Base-by-base conservation (phyloP, 108 stramenopile genomes). In the Skeletonema tropicum region DNA sequence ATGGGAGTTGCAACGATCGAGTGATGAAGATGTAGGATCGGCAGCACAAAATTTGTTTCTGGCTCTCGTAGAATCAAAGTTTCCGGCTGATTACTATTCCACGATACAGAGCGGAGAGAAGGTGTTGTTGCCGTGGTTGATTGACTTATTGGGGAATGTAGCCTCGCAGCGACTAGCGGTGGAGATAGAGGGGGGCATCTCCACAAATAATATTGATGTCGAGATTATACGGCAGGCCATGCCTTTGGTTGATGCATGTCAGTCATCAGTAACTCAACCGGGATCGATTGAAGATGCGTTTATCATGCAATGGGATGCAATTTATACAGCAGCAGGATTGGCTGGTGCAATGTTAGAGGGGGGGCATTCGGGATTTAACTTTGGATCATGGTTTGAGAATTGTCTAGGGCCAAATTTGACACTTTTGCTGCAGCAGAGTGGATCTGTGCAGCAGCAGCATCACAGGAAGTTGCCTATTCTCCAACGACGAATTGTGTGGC, bases 11-110 rank as follows among this genome's bases (percentile, higher is more conserved):
- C 60, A 63, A 59, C 55, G 66, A 14, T 76, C 75, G 8, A 60
- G 70, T 26, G 75, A 82, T 4, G 71, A 83, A n/a, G 73, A 78
- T 72, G 55, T 83, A 5, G 72, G 67, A 46, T 73, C 46, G 48
- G 61, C 74, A 15, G 77, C 76, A 29, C 76, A 83, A 60, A 70
- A 74, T 78, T 29, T 78, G 25, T 83, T 78, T 26, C 42, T 83
- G 17, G 67, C 82, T 12, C 68, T 83, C 64, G 31, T 73, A n/a
- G 76, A 78, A 41, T 59, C 13, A 61, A 41, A 62, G 66, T 35
- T 35, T 35, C 8, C 35, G 35, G 35, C 9, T 35, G 8, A 35
- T 5, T n/a, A n/a, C n/a, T n/a, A n/a, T n/a, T 35, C 35, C 6
- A 8, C 6, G 35, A 35, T 35, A 35, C 35, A 35, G 35, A 6